phyloP scores from a whole-genome alignment of 352 stramenopile genomes.

The Globisporangium lucens region DNA sequence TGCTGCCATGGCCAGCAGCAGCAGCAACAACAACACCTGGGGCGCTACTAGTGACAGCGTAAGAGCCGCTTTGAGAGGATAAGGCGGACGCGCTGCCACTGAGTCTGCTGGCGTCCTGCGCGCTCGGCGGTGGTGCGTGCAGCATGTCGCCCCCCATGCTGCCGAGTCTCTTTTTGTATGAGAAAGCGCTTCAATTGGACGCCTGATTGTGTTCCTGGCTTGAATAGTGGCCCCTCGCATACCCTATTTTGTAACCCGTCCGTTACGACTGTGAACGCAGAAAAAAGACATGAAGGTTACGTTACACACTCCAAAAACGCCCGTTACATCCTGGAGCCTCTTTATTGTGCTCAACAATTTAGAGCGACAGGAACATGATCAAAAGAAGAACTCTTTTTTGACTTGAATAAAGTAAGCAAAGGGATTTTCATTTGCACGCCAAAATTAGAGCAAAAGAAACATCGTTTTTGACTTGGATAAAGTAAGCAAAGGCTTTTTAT shows the following conservation, averaged over 20 bases:
- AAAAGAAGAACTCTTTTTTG: too few relatives aligned
- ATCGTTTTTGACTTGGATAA: too few relatives aligned
- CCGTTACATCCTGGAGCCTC: too few relatives aligned
- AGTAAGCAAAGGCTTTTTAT: too few relatives aligned
- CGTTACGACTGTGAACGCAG: background rate
- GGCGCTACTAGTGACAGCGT: background rate
- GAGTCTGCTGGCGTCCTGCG: background rate
- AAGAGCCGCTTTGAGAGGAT: background rate
- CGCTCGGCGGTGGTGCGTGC: background rate
- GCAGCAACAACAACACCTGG: background rate
- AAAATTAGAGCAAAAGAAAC: too few relatives aligned
- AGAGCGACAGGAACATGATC: too few relatives aligned
- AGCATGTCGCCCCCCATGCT: slow-evolving; percentile 3
- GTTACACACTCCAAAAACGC: too few relatives aligned
- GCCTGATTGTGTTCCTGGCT: background rate
- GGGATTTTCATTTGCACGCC: too few relatives aligned
- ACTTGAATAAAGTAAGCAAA: too few relatives aligned
- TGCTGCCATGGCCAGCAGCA: background rate
- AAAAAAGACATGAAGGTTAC: background rate
- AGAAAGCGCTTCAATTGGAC: slow-evolving; percentile 5
- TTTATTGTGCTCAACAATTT: too few relatives aligned
- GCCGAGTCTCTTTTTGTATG: background rate
- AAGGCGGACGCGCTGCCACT: background rate
- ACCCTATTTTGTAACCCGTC: background rate
- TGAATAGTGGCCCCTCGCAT: background rate